Base-by-base conservation (phyloP, 208 protist species). In the Leishmania tropica region DNA sequence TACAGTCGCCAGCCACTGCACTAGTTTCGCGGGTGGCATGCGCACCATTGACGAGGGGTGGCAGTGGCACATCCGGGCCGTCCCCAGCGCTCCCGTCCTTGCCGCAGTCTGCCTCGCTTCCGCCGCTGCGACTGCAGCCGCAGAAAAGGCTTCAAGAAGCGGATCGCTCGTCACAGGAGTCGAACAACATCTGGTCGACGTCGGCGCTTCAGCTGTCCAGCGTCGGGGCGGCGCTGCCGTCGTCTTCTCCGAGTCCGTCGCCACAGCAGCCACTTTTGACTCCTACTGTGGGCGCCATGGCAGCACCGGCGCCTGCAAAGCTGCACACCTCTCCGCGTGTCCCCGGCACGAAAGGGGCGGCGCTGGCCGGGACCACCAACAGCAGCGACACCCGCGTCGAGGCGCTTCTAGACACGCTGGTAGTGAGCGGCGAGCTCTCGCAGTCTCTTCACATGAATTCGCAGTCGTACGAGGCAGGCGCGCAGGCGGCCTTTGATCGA, bases 401-500 rank as follows among this genome's bases (percentile, higher is more conserved):
- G 13, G 37, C 37, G 28, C 42, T 45, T 15, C 35, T 79, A 60
- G 77, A 85, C 68, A 64, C 48, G 31, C 64, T 78, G 3, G 31
- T 21, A 35, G 77, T 48, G n/a, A 81, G 81, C 28, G 60, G 62
- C n/a, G 77, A 81, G 62, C 81, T 79, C 15, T 81, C 81, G 21
- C 81, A 68, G 53, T 79, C 77, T 7, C 71, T 54, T 58, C 40
- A 28, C 40, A 15, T 53, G 21, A 40, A 19, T n/a, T 45, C 77
- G 54, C 47, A 58, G 64, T 35, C 64, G 72, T 28, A 47, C 42
- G 54, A 60, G 28, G 19, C 53, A 10, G 53, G 10, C 72, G 75
- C 48, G 51, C 62, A 58, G 72, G 13, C 73, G 42, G 72, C 76
- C 24, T 73, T 77, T 58, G 71, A 85, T 31, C 77, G 76, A 31